These are phyloP conservation scores for Trichaptum fuscoviolaceum DNA, from an alignment of 768 basidiomycete species.

Conservation along the genomic window DNA sequence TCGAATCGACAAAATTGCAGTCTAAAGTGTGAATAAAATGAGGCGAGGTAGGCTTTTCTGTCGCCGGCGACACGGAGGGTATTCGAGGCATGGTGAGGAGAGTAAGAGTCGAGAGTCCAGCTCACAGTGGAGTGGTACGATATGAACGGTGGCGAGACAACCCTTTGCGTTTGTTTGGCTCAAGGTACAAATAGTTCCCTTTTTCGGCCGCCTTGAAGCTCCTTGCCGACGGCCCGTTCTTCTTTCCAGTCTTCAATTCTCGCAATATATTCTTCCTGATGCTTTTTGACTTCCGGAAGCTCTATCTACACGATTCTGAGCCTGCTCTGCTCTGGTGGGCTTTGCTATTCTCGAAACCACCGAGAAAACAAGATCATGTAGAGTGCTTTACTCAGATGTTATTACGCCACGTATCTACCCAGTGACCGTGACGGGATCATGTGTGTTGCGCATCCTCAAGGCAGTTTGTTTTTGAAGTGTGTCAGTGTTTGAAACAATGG, in stretches of 20 bases:
- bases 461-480: no score
- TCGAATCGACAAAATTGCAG: conserved; percentile 67
- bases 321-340: no score
- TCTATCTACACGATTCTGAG: not conserved
- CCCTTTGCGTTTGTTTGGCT: not conserved
- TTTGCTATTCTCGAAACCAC: no score
- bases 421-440: no score
- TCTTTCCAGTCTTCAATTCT: not conserved
- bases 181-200: not conserved
- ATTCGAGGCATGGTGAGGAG: conserved; percentile 42
- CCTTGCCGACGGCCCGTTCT: not conserved
- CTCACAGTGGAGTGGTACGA: not conserved
- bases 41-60: conserved; percentile 40
- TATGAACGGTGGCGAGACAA: not conserved
- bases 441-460: no score
- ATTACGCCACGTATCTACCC: no score
- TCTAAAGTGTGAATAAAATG: conserved; percentile 62
- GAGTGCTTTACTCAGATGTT: no score
- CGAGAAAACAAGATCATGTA: no score
- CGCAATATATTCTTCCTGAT: not conserved
- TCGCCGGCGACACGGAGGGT: conserved; percentile 54
- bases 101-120: not conserved
- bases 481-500: no score
- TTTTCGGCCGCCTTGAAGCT: not conserved
- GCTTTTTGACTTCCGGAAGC: not conserved